Base-by-base conservation (phyloP, 371 early-diverging fungal species). In the Umbelopsis sp. region DNA sequence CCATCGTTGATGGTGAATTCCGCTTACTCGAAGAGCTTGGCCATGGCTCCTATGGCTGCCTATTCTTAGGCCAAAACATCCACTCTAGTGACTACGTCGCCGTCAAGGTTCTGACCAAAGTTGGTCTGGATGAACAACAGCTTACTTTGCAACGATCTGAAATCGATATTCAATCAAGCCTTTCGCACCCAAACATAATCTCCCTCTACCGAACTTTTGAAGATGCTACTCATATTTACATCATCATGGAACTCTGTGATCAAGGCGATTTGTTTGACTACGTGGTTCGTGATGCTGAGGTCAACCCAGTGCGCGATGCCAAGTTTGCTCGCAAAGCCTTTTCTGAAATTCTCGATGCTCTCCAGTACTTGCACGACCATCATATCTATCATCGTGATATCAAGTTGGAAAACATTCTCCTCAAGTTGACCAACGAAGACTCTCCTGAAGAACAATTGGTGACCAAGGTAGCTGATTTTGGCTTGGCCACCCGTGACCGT, bases 381-480 rank as follows among this genome's bases (percentile, higher is more conserved):
- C 80, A 81, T 38, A 79, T 91, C 46, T 89, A 87, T 65, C 92
- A 91, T 70, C 88, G 94, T 62, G 94, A 94, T 68, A 74, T 91
- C 70, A 91, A 91, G 74, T 88, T 93, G 4, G 94, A 92, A 71
- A 94, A 94, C 73, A 83, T 94, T 44, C 73, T 94, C 2, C 75
- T 92, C n/a, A 66, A 72, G 29, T 63, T 69, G 25, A 50, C 50
- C 1, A 65, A 75, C 11, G 72, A 71, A 12, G 74, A 75, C 37
- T 70, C 69, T 5, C 64, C 63, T 32, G 74, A 73, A 18, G 63
- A 66, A 37, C 74, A 81, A 25, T 74, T 82, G 14, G 71, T 74
- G 0, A 79, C 91, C 70, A 92, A 93, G 65, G 82, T 95, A 18
- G 89, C 94, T 35, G 94, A 94, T 74, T 95, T 94, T 78, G 94